Percentiles rank a stretch among this genome's conserved stretches.
Conservation (phyloP, 2,329 filamentous ascomycete species). For the Ophiosphaerella narmari region DNA sequence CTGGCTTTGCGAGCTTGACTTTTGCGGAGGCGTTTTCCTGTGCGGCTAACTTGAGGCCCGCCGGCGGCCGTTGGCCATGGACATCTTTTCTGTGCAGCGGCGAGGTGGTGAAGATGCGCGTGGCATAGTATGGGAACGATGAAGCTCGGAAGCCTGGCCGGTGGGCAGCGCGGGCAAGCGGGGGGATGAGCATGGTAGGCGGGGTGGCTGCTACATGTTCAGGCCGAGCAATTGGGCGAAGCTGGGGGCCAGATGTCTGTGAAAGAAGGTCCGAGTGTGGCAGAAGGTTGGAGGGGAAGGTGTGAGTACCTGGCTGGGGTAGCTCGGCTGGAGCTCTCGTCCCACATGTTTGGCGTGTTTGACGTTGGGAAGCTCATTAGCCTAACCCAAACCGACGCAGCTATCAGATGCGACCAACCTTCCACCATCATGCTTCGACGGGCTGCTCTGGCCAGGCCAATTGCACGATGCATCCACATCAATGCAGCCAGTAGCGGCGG, state of each 20-base stretch:
- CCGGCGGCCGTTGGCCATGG: conserved; percentile 36
- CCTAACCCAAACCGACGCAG: too few species aligned
- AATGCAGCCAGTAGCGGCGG: conserved; percentile 50
- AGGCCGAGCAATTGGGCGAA: too few species aligned
- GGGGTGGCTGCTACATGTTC: conserved; percentile 25
- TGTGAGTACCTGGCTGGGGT: conserved; percentile 4
- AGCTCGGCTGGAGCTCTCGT: not conserved
- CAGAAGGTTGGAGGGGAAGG: conserved; percentile 9
- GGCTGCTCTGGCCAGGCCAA: conserved; percentile 29
- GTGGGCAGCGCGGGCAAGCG: conserved; percentile 41
- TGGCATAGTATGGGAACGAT: conserved; percentile 22
- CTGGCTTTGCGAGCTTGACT: conserved; percentile 32
- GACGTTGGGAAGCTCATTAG: not conserved
- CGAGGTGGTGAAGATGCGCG: conserved; percentile 51
- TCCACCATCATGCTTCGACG: conserved; percentile 38
- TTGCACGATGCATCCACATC: conserved; percentile 50
- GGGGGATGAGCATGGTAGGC: conserved; percentile 40
- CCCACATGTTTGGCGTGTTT: conserved; percentile 16
- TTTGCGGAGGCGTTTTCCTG: conserved; percentile 18
- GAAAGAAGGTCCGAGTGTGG: conserved; percentile 2
- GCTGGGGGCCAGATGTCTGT: not conserved
- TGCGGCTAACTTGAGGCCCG: conserved; percentile 30
- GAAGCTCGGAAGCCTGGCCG: conserved; percentile 31
- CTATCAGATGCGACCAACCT: conserved; percentile 2
- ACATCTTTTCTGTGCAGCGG: conserved; percentile 52